These are phyloP conservation scores for Eucalyptus leucophloia DNA, from an alignment of 345 rosid genomes.

Conservation along the genomic window DNA sequence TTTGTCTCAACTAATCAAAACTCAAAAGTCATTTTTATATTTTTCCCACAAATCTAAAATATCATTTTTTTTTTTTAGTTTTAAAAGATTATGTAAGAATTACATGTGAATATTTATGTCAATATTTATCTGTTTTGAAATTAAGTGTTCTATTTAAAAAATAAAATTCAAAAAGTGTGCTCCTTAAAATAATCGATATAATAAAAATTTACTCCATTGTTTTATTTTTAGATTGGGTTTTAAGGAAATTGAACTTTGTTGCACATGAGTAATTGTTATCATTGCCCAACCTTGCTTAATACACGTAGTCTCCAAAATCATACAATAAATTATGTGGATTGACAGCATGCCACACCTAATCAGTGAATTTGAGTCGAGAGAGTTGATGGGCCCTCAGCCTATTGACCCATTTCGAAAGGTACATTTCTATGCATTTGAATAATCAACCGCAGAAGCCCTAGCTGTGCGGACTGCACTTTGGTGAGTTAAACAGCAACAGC, in stretches of 20 bases:
- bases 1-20: neutral
- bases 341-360: rapidly evolving
- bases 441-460: too few relatives aligned
- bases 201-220: neutral
- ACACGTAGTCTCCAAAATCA: rapidly evolving
- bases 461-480: too few relatives aligned
- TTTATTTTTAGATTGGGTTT: neutral
- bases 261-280: neutral
- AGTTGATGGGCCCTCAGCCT: neutral
- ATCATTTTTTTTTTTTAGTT: neutral
- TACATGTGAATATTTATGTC: neutral
- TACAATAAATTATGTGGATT: neutral
- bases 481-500: too few relatives aligned
- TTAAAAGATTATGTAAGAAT: neutral
- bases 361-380: rapidly evolving
- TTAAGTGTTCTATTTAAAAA: neutral
- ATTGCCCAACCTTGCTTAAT: neutral
- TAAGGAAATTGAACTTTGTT: neutral
- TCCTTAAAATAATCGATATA: too few relatives aligned
- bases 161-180: too few relatives aligned
- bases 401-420: rapidly evolving
- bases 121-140: neutral
- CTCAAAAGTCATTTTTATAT: neutral
- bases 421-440: neutral
- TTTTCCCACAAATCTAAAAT: neutral